Evolutionary conservation across 805 yeast species (phyloP).

Genomic region (Suhomyces xylopsoci): DNA sequence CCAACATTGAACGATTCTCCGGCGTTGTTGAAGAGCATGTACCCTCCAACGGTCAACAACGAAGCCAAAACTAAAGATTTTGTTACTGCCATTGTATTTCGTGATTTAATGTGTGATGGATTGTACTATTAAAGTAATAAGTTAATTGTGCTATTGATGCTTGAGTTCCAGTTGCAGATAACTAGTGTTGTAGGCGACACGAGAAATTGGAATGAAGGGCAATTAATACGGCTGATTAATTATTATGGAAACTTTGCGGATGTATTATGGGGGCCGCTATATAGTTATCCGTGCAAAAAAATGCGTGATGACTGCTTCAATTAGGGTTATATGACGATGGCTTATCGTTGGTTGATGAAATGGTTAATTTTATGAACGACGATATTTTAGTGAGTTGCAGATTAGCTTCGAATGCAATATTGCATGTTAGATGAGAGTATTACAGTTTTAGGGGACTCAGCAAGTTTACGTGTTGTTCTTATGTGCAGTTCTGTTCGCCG

Average conservation of each 20-base stretch:
- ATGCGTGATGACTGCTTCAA: not conserved
- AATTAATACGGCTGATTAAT: not conserved
- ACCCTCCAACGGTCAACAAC: constrained; percentile 43
- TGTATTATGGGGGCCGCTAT: not conserved
- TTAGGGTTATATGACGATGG: not conserved
- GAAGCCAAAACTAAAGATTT: constrained; percentile 29
- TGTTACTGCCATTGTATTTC: constrained; percentile 9
- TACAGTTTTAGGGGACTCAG: not conserved
- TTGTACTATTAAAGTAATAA: not conserved
- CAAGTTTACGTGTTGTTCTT: not conserved
- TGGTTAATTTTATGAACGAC: not conserved
- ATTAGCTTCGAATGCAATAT: not conserved
- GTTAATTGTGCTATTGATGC: not conserved
- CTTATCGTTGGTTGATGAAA: not conserved
- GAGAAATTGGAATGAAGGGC: not conserved
- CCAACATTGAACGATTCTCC: constrained; percentile 94
- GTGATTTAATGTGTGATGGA: not conserved
- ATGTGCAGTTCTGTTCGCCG: not conserved
- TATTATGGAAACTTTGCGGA: not conserved
- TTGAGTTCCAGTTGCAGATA: not conserved
- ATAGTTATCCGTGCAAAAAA: not conserved
- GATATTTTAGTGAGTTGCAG: not conserved
- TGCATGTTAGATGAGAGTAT: not conserved
- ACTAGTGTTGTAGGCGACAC: not conserved
- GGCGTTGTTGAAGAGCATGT: constrained; percentile 82